Evolutionary conservation across 108 stramenopile species (phyloP).

Genomic region (Stephanodiscus minutulus): DNA sequence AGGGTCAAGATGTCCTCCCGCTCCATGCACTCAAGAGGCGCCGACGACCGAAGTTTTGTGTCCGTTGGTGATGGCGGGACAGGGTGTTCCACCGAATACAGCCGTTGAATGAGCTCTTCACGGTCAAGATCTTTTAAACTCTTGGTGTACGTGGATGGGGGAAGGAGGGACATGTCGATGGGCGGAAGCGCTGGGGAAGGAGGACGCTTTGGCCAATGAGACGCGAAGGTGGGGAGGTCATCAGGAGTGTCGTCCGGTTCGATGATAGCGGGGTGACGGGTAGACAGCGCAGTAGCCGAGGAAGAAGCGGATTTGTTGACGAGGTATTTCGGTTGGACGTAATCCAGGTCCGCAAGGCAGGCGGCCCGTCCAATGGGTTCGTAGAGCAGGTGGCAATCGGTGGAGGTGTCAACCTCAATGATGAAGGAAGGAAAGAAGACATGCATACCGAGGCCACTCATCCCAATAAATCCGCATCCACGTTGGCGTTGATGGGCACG

Average conservation of each 20-base stretch:
- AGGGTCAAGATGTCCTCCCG: no score
- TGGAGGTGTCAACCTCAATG: slow-evolving; percentile 8
- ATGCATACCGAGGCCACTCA: not conserved
- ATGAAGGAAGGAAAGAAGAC: slow-evolving; percentile 27
- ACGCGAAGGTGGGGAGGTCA: no score
- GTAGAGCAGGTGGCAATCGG: slow-evolving; percentile 14
- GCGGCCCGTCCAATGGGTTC: not conserved
- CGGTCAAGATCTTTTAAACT: no score
- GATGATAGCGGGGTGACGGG: no score
- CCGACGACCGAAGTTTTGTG: not conserved
- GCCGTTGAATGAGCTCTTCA: no score
- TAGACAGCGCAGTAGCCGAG: not conserved
- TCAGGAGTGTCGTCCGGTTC: no score
- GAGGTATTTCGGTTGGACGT: not conserved
- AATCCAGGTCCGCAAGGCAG: not conserved
- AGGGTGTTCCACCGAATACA: no score
- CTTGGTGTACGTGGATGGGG: no score
- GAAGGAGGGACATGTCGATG: no score
- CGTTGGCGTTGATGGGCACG: not conserved
- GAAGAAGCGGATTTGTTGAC: not conserved
- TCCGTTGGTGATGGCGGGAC: not conserved
- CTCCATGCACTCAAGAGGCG: not conserved
- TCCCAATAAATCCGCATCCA: slow-evolving; percentile 23
- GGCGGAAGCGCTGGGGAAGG: no score
- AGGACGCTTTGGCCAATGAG: no score